phyloP scores from a whole-genome alignment of 192 early-diverging fungal species.

The Mortierella claussenii region DNA sequence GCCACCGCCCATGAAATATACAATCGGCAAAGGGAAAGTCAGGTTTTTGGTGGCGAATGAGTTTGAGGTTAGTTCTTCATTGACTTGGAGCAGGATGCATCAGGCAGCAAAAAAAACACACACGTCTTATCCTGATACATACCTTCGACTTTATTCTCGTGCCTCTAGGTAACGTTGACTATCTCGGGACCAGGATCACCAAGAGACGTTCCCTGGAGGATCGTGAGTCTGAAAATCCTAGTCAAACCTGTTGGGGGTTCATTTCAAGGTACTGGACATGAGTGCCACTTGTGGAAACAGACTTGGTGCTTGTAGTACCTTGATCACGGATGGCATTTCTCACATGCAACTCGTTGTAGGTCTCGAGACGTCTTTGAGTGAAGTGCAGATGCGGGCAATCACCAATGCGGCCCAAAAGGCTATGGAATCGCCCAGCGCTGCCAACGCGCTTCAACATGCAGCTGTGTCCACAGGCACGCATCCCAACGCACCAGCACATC shows the following conservation, averaged over 20 bases:
- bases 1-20: conserved; percentile 73
- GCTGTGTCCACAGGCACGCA: conserved; percentile 5
- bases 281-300: neutral
- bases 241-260: conserved; percentile 64
- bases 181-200: conserved; percentile 65
- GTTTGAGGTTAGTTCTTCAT: conserved; percentile 71
- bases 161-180: conserved; percentile 72
- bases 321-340: no score
- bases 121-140: neutral
- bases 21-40: conserved; percentile 72
- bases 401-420: conserved; percentile 59
- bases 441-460: conserved; percentile 1
- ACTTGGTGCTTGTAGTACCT: no score
- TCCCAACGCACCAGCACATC: conserved; percentile 36
- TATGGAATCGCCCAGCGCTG: conserved; percentile 35
- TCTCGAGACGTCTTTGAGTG: conserved; percentile 64
- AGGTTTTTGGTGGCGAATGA: conserved; percentile 79
- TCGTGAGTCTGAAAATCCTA: conserved; percentile 76
- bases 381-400: conserved; percentile 61
- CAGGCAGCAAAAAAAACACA: no score
- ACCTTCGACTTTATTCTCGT: neutral
- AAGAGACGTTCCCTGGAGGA: conserved; percentile 70
- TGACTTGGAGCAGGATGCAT: no score
- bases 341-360: conserved; percentile 25
- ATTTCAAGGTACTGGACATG: conserved; percentile 39